These are phyloP conservation scores for Angophora floribunda DNA, from an alignment of 345 rosid species.

Conservation along the genomic window DNA sequence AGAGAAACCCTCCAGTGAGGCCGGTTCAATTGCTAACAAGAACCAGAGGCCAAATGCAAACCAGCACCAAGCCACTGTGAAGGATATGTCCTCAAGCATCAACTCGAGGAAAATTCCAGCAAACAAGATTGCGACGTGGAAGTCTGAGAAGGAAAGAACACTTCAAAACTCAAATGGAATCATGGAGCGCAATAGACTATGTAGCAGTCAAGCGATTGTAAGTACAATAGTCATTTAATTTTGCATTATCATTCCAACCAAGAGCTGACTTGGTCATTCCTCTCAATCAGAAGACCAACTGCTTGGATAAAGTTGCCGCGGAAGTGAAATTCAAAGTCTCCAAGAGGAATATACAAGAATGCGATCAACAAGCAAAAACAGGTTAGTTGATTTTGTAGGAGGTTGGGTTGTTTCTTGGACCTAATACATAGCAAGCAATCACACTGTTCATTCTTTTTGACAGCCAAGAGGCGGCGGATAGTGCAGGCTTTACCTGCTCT, in stretches of 20 bases:
- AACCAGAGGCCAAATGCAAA: not conserved
- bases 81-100: not conserved
- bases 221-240: not conserved
- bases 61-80: not conserved
- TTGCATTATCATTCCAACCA: not conserved
- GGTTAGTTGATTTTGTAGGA: not conserved
- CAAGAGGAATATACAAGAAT: not conserved
- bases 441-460: not conserved
- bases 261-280: not conserved
- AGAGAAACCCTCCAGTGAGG: not conserved
- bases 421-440: not conserved
- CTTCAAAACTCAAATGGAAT: not conserved
- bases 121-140: not conserved
- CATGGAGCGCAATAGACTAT: not conserved
- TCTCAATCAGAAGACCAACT: not conserved
- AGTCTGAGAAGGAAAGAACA: not conserved
- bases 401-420: not conserved
- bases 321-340: not conserved
- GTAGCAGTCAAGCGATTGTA: not conserved
- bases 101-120: not conserved
- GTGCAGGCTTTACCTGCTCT: not conserved
- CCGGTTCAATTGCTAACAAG: not conserved
- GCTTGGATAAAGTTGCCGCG: not conserved
- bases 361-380: not conserved
- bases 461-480: not conserved